These are phyloP conservation scores for barrel medic (Medicago truncatula) DNA, from an alignment of 306 rosid genomes.

Conservation along the genomic window DNA sequence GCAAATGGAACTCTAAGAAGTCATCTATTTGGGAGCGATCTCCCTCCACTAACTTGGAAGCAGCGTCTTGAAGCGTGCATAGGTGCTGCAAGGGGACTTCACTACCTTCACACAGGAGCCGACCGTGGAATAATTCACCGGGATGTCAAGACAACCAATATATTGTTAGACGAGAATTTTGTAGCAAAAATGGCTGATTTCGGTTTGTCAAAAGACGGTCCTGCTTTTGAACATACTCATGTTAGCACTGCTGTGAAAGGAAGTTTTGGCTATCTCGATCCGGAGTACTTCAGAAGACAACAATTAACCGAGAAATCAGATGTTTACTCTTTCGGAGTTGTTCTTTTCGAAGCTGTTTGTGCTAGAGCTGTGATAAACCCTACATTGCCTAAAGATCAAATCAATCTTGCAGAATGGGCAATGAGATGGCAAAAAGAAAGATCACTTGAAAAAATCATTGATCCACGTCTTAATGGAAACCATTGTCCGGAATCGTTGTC, in stretches of 20 bases:
- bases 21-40: slow-evolving; percentile 85
- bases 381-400: slow-evolving; percentile 84
- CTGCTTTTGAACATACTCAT: slow-evolving; percentile 88
- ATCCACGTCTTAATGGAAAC: slow-evolving; percentile 60
- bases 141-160: slow-evolving; percentile 96
- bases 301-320: slow-evolving; percentile 97
- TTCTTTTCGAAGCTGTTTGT: slow-evolving; percentile 84
- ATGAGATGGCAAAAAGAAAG: slow-evolving; percentile 81
- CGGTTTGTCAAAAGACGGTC: slow-evolving; percentile 91
- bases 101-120: slow-evolving; percentile 94
- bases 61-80: slow-evolving; percentile 89
- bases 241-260: slow-evolving; percentile 99
- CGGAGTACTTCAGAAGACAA: slow-evolving; percentile 89
- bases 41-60: slow-evolving; percentile 83
- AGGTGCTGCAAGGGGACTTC: slow-evolving; percentile 95
- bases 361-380: slow-evolving; percentile 97
- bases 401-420: slow-evolving; percentile 99
- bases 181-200: slow-evolving; percentile 96
- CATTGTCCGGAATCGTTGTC: slow-evolving; percentile 73
- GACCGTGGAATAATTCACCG: slow-evolving; percentile 93
- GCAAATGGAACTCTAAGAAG: slow-evolving; percentile 93
- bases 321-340: slow-evolving; percentile 93
- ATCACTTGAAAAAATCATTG: slow-evolving; percentile 71
- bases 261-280: slow-evolving; percentile 95
- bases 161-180: slow-evolving; percentile 78